A percentile compares a stretch with the other conserved stretches of the same genome.
phyloP scores from a whole-genome alignment of 148 eudicot genomes.

The Gaultheria prostrata region DNA sequence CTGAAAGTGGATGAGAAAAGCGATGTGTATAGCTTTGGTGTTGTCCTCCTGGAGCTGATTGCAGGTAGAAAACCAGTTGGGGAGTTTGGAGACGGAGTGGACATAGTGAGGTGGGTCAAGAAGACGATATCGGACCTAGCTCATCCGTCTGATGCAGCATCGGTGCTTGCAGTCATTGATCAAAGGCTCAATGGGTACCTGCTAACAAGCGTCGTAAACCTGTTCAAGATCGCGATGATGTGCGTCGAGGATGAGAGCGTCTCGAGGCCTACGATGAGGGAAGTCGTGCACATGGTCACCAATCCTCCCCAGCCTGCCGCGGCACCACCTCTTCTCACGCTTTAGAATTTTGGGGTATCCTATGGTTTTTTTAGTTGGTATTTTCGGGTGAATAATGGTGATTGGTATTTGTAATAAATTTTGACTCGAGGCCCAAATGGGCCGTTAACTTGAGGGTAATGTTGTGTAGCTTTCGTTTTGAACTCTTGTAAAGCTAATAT shows the following conservation, averaged over 20 bases:
- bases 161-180: constrained; percentile 79
- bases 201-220: constrained; percentile 48
- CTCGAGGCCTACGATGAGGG: constrained; percentile 85
- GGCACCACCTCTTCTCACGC: constrained; percentile 16
- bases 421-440: constrained; percentile 6
- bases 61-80: constrained; percentile 87
- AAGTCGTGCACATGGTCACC: constrained; percentile 81
- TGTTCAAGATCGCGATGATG: constrained; percentile 86
- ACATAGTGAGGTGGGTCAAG: constrained; percentile 88
- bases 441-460: neutral
- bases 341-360: neutral
- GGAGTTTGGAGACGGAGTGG: constrained; percentile 92
- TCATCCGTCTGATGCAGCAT: constrained; percentile 64
- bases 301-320: constrained; percentile 49
- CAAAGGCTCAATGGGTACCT: constrained; percentile 64
- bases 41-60: constrained; percentile 78
- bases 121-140: constrained; percentile 59
- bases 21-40: constrained; percentile 96
- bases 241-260: constrained; percentile 82
- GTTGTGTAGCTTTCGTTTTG: neutral
- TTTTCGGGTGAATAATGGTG: constrained; percentile 12
- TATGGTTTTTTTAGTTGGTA: neutral
- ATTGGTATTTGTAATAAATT: neutral
- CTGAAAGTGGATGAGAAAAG: constrained; percentile 89
- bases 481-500: neutral